Conservation (phyloP, 345 rosid genomes). For the Populus nigra region DNA sequence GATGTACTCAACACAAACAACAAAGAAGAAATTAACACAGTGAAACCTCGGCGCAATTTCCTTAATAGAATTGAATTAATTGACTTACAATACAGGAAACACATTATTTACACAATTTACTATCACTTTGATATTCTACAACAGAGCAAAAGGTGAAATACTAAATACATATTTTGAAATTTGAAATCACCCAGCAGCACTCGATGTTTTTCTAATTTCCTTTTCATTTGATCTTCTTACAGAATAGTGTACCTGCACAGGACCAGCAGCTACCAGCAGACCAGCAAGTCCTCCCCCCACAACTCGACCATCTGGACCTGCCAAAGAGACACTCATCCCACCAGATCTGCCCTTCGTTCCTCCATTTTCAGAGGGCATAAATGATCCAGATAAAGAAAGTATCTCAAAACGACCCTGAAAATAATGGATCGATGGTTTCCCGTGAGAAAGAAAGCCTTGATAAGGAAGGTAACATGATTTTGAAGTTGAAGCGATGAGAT, state of each 20-base stretch:
- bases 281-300: conserved; percentile 95
- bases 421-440: not conserved
- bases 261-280: conserved; percentile 82
- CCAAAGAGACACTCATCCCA: conserved; percentile 93
- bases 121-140: not conserved
- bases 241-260: conserved; percentile 65
- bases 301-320: conserved; percentile 89
- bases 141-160: not conserved
- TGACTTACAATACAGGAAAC: not conserved
- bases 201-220: not conserved
- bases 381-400: conserved; percentile 90
- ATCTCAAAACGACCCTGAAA: conserved; percentile 91
- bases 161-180: not conserved
- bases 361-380: conserved; percentile 59
- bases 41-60: not conserved
- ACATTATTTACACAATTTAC: not conserved
- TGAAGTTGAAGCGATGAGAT: not conserved
- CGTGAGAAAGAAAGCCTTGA: not conserved
- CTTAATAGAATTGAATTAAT: not conserved
- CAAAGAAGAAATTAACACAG: not conserved
- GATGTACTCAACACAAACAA: conserved; percentile 13
- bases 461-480: not conserved
- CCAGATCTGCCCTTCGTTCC: conserved; percentile 89
- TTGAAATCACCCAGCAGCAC: not conserved
- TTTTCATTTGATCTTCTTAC: not conserved